Conservation (phyloP, 169 alveolate species). For the Besnoitia besnoiti region DNA sequence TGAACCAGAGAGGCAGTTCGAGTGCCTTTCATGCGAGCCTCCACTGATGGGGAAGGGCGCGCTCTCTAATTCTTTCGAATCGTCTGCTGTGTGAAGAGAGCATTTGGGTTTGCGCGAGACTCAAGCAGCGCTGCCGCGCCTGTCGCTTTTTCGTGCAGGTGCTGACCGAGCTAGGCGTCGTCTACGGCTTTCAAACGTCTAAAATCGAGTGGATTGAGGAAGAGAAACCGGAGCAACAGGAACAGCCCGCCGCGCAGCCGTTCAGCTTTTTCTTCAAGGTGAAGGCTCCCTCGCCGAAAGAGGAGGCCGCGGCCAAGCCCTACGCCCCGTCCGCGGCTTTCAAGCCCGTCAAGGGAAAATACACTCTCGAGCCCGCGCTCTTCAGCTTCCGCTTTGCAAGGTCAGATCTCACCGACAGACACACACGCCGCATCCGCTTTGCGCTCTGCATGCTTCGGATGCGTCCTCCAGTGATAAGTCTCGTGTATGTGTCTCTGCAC, state of each 20-base stretch:
- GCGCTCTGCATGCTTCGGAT: too few species aligned
- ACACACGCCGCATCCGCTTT: too few species aligned
- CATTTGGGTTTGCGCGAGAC: too few species aligned
- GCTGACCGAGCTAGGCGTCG: constrained; percentile 26
- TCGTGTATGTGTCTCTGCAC: too few species aligned
- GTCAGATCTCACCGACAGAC: neutral
- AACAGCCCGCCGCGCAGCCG: neutral
- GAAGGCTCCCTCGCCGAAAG: neutral
- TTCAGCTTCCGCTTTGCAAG: constrained; percentile 8
- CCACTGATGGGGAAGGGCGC: too few species aligned
- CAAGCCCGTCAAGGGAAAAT: neutral
- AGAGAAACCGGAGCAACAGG: neutral
- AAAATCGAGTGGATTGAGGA: neutral
- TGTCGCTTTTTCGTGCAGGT: neutral
- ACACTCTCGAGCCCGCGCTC: neutral
- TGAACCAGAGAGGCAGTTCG: too few species aligned
- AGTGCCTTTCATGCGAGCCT: too few species aligned
- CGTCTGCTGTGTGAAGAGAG: too few species aligned
- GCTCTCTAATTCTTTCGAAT: too few species aligned
- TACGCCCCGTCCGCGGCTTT: neutral
- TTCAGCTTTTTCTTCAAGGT: neutral
- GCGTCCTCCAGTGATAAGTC: too few species aligned
- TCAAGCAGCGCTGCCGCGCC: too few species aligned
- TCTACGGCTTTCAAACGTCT: constrained; percentile 5
- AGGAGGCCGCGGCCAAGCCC: neutral